phyloP scores from a whole-genome alignment of 495 filamentous ascomycete species.

The Cercophora newfieldiana region DNA sequence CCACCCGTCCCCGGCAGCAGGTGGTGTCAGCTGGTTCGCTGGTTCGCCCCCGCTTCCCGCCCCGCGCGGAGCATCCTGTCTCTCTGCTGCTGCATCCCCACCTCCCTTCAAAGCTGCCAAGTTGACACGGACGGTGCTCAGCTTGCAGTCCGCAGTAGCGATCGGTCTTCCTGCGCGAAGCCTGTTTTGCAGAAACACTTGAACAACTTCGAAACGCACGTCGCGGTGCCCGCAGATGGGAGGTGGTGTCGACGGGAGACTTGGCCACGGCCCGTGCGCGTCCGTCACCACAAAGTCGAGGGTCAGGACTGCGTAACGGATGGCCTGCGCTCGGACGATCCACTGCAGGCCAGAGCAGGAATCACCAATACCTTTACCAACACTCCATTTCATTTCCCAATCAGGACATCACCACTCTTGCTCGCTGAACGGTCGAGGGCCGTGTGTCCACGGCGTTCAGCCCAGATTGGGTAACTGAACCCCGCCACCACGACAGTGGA shows the following conservation, averaged over 20 bases:
- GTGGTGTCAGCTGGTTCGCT: background rate
- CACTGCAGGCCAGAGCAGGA: background rate
- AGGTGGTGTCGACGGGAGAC: no score
- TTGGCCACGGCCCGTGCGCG: background rate
- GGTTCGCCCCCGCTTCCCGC: background rate
- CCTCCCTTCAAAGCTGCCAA: background rate
- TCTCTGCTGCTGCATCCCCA: no score
- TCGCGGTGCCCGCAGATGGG: no score
- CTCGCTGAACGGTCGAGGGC: background rate
- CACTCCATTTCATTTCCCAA: slow-evolving; percentile 5
- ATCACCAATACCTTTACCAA: slow-evolving; percentile 3
- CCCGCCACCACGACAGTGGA: background rate
- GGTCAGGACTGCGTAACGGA: background rate
- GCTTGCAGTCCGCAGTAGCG: background rate
- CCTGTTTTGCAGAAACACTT: background rate
- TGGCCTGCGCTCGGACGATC: background rate
- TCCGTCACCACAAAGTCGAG: background rate
- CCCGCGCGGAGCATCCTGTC: background rate
- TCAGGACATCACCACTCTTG: background rate
- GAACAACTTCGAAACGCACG: no score
- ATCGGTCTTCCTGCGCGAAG: background rate
- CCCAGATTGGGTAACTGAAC: background rate
- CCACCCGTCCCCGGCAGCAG: background rate
- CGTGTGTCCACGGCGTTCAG: background rate
- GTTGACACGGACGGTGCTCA: background rate